Percentiles rank a stretch among this genome's conserved stretches.
These are phyloP conservation scores for Eutypella sp. DNA, from an alignment of 2,329 filamentous ascomycete species.

Conservation along the genomic window DNA sequence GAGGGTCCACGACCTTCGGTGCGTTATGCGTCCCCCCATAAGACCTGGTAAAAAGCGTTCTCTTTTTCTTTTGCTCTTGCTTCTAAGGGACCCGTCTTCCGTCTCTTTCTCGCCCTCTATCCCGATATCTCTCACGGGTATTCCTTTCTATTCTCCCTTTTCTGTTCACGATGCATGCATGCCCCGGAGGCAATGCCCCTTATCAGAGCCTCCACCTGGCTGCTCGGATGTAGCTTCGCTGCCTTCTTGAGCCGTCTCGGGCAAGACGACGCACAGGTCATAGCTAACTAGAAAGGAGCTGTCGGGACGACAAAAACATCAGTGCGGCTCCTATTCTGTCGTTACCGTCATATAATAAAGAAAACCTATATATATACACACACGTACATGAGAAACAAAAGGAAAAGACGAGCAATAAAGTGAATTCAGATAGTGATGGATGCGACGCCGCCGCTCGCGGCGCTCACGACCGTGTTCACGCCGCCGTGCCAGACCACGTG, in stretches of 20 bases:
- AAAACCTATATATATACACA: too few species aligned
- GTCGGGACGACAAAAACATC: background rate
- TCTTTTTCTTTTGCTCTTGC: background rate
- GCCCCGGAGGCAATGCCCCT: background rate
- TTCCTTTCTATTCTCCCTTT: too few species aligned
- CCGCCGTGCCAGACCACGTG: constrained; percentile 34
- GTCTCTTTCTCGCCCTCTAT: too few species aligned
- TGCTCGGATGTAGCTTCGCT: background rate
- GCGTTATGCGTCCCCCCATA: too few species aligned
- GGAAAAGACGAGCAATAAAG: background rate
- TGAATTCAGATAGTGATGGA: background rate
- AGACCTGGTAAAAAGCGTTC: background rate
- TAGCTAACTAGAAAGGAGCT: too few species aligned
- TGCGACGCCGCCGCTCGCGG: constrained; percentile 26
- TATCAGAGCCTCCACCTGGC: background rate
- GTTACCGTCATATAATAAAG: background rate
- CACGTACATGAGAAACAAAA: too few species aligned
- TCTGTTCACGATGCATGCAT: background rate
- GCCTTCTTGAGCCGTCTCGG: background rate
- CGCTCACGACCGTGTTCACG: constrained; percentile 36
- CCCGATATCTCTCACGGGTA: too few species aligned
- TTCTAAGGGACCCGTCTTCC: too few species aligned
- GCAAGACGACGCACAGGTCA: too few species aligned
- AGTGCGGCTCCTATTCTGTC: background rate
- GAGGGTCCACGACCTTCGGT: background rate